Evolutionary conservation across 129 eudicot genomes (phyloP).

Genomic region (Pittosporum tobira): DNA sequence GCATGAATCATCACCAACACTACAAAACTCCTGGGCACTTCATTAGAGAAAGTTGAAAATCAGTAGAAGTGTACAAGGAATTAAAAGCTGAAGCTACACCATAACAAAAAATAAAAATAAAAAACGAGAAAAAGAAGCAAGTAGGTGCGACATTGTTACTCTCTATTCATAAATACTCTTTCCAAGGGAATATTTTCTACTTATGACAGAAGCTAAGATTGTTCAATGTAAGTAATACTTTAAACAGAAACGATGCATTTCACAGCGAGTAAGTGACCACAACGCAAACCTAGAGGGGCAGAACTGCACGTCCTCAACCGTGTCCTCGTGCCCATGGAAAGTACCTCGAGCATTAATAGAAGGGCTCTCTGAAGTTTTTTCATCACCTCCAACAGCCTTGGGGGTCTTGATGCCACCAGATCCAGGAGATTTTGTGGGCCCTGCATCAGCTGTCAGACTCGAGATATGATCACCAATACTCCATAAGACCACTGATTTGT

Average conservation of each 20-base stretch:
- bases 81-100: background rate
- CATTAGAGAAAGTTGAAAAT: slow-evolving; percentile 15
- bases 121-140: background rate
- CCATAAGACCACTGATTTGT: slow-evolving; percentile 82
- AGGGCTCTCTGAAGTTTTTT: slow-evolving; percentile 44
- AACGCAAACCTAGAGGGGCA: slow-evolving; percentile 79
- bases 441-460: slow-evolving; percentile 58
- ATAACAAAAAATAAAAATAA: background rate
- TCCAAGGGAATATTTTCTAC: background rate
- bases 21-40: slow-evolving; percentile 89
- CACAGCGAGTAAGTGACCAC: background rate
- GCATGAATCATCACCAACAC: slow-evolving; percentile 98
- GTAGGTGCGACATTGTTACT: background rate
- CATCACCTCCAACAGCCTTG: slow-evolving; percentile 30
- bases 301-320: slow-evolving; percentile 93
- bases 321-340: slow-evolving; percentile 76
- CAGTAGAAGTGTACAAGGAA: slow-evolving; percentile 12
- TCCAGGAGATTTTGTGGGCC: slow-evolving; percentile 47
- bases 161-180: background rate
- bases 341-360: slow-evolving; percentile 68
- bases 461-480: slow-evolving; percentile 93
- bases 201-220: background rate
- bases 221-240: background rate
- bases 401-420: slow-evolving; percentile 40
- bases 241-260: slow-evolving; percentile 6